Percentiles rank a stretch among this genome's conserved stretches.
Conservation (phyloP, 495 filamentous ascomycete genomes). For the Hypomontagnella monticulosa region DNA sequence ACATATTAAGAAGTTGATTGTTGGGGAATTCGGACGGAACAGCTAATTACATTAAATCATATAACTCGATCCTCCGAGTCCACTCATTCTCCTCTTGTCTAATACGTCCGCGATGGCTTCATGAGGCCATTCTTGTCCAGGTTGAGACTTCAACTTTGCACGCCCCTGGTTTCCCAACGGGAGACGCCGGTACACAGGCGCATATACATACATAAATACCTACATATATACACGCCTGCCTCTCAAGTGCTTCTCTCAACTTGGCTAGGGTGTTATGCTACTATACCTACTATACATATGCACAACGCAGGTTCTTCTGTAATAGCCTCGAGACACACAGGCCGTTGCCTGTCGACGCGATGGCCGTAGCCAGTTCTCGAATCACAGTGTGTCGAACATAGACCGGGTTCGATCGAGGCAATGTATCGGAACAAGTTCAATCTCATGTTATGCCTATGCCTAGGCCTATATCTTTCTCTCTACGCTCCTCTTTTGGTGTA, state of each 20-base stretch:
- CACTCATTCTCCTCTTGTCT: neutral
- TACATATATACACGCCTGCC: slow-evolving; percentile 15
- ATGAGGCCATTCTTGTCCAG: neutral
- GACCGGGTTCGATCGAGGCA: slow-evolving; percentile 10
- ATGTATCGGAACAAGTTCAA: neutral
- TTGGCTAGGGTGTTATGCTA: slow-evolving; percentile 24
- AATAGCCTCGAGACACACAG: slow-evolving; percentile 7
- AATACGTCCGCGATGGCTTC: slow-evolving; percentile 15
- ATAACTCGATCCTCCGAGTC: neutral
- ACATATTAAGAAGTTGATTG: neutral
- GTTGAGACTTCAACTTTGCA: too few relatives aligned
- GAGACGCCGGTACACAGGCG: neutral
- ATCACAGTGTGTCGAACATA: slow-evolving; percentile 16
- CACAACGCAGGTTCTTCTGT: slow-evolving; percentile 27
- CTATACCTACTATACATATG: slow-evolving; percentile 11
- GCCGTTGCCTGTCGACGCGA: slow-evolving; percentile 12
- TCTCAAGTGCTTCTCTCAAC: slow-evolving; percentile 18
- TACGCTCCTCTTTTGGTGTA: too few relatives aligned
- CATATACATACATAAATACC: neutral
- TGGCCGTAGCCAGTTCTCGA: slow-evolving; percentile 22
- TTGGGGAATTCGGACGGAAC: slow-evolving; percentile 2
- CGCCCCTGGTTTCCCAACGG: too few relatives aligned
- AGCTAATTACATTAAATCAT: slow-evolving; percentile 6
- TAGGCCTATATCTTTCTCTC: neutral
- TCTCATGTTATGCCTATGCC: neutral